phyloP scores from a whole-genome alignment of 2,329 filamentous ascomycete genomes.

The Zasmidium angulare region DNA sequence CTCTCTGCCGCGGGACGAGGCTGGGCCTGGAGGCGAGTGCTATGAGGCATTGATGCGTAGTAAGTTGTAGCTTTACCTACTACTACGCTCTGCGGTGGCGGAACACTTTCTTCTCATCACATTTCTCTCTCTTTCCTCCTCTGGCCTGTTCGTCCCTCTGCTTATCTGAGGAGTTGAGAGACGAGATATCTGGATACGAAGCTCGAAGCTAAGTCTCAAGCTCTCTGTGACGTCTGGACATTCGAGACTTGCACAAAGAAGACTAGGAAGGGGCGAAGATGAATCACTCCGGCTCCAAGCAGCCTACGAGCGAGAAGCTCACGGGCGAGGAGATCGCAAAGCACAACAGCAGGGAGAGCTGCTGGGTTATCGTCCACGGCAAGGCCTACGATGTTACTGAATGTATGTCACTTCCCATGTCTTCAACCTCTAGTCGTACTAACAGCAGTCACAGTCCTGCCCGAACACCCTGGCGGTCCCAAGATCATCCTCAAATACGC shows the following conservation, averaged over 20 bases:
- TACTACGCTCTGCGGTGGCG: neutral
- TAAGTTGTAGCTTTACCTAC: neutral
- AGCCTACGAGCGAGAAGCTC: constrained; percentile 45
- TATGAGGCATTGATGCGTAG: neutral
- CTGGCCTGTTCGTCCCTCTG: too few species aligned
- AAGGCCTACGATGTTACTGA: constrained; percentile 65
- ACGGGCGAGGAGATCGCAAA: constrained; percentile 58
- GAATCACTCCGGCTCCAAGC: constrained; percentile 41
- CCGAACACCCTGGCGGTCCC: constrained; percentile 77
- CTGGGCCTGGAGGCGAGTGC: neutral
- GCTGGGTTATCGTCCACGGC: constrained; percentile 89
- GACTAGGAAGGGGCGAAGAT: constrained; percentile 32
- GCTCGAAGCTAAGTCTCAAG: too few species aligned
- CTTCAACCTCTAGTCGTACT: constrained; percentile 38
- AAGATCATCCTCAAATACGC: constrained; percentile 98
- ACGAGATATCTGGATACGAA: neutral
- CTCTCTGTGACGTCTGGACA: too few species aligned
- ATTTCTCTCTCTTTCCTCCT: too few species aligned
- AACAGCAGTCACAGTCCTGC: constrained; percentile 21
- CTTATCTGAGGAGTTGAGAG: too few species aligned
- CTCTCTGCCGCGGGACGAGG: neutral
- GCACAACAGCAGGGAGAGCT: constrained; percentile 79
- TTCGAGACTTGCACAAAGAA: neutral
- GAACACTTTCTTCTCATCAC: neutral
- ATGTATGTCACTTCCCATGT: constrained; percentile 39